Percentiles rank a stretch among this genome's conserved stretches.
These are phyloP conservation scores for Carnegiea gigantea DNA, from an alignment of 179 eudicot genomes.

Conservation along the genomic window DNA sequence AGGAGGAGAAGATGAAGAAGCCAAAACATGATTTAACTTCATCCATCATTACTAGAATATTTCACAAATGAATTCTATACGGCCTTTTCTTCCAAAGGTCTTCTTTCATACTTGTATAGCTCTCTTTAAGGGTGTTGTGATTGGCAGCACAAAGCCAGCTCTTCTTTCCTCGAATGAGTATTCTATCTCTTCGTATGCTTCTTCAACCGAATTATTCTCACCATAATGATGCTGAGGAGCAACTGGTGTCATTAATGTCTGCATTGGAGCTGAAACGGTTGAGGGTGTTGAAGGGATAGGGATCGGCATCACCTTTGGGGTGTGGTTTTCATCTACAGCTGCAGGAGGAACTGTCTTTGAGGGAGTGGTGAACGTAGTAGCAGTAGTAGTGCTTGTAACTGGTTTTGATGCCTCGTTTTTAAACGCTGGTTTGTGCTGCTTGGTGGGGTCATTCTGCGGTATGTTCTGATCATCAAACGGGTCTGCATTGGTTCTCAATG, in stretches of 20 bases:
- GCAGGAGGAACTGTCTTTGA: slow-evolving; percentile 37
- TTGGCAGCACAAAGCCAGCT: slow-evolving; percentile 73
- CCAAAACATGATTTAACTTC: slow-evolving; percentile 43
- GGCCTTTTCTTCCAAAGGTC: neutral
- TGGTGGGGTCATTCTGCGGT: slow-evolving; percentile 37
- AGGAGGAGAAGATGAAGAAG: slow-evolving; percentile 26
- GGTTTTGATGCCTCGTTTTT: slow-evolving; percentile 32
- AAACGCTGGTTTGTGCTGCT: slow-evolving; percentile 37
- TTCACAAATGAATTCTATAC: slow-evolving; percentile 1
- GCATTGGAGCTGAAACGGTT: slow-evolving; percentile 77
- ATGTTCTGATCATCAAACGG: slow-evolving; percentile 53
- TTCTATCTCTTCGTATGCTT: slow-evolving; percentile 50
- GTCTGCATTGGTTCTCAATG: slow-evolving; percentile 54
- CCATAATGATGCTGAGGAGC: slow-evolving; percentile 33
- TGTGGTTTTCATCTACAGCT: slow-evolving; percentile 47
- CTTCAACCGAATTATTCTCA: slow-evolving; percentile 12
- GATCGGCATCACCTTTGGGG: slow-evolving; percentile 53
- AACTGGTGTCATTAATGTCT: slow-evolving; percentile 60
- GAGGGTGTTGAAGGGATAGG: slow-evolving; percentile 53
- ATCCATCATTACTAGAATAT: slow-evolving; percentile 9
- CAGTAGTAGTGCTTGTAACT: slow-evolving; percentile 6
- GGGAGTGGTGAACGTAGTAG: slow-evolving; percentile 46
- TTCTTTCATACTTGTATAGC: slow-evolving; percentile 37
- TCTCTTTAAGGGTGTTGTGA: slow-evolving; percentile 35
- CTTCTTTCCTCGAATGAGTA: slow-evolving; percentile 94